Base-by-base conservation (phyloP, 1,284 basidiomycete species). In the Cutaneotrichosporon daszewskae region DNA sequence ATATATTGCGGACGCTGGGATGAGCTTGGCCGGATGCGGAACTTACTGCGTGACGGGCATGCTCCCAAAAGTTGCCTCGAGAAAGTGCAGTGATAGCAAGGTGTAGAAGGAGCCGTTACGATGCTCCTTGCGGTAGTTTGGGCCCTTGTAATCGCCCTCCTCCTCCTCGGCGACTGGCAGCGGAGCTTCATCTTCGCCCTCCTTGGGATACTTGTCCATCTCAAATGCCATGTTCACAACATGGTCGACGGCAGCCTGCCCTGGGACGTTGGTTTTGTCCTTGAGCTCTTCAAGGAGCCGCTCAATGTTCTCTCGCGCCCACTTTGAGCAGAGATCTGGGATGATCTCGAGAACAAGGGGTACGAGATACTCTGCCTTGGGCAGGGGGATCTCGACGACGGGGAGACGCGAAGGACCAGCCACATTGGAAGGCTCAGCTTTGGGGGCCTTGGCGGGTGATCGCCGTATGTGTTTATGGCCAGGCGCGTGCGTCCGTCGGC, bases 311-410 rank as follows among this genome's bases (percentile, higher is more conserved):
- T 39, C 29, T 20, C 36, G 31, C 27, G 53, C 57, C 57, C 59
- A 64, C 12, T 36, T 46, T 5, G 49, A 41, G 42, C 54, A 57
- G 13, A 65, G 44, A 37, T 70, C 64, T 3, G 68, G 68, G 1
- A 70, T 43, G 37, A 70, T 51, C 17, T 66, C 64, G 20, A 64
- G 50, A 2, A 69, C 54, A 6, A 47, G 28, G 8, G 57, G 54
- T 1, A 69, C 43, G 25, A 58, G 49, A 23, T 57, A 48, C 16
- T 47, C 47, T 10, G 54, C 40, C 28, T 45, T 40, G 9, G 38
- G 40, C 11, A 47, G 40, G 32, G 9, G 8, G 17, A 5, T 9
- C 32, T 25, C 13, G 22, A 17, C 17, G 20, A 16, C 17, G 27
- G 13, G 17, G n/a, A 28, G 27, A 27, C 39, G 47, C 28, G 32